Conservation (phyloP, 768 basidiomycete genomes). For the Melanogaster broomeanus region DNA sequence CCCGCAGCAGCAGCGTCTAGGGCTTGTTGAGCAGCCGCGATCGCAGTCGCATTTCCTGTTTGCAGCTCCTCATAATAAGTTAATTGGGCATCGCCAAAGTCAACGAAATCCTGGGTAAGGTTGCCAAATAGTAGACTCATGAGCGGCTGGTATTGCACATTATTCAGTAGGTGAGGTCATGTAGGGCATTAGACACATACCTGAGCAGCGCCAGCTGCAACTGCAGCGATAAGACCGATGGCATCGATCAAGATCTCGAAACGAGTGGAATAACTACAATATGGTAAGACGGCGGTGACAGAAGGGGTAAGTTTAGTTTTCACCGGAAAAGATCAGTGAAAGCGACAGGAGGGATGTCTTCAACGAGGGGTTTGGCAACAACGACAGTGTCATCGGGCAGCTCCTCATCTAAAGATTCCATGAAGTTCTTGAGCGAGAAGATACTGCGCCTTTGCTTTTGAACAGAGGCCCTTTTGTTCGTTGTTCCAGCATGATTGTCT, state of each 20-base stretch:
- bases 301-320: neutral
- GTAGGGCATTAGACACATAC: conserved; percentile 34
- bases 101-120: conserved; percentile 72
- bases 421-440: conserved; percentile 45
- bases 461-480: conserved; percentile 43
- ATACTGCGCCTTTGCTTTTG: conserved; percentile 36
- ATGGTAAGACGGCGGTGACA: conserved; percentile 6
- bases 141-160: conserved; percentile 49
- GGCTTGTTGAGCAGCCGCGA: too few relatives aligned
- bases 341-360: conserved; percentile 37
- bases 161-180: neutral
- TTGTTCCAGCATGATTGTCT: conserved; percentile 42
- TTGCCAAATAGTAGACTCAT: conserved; percentile 87
- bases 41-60: too few relatives aligned
- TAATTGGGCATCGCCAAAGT: conserved; percentile 44
- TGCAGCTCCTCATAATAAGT: too few relatives aligned
- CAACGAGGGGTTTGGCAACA: conserved; percentile 26
- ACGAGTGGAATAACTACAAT: conserved; percentile 67
- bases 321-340: conserved; percentile 53
- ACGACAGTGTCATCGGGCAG: conserved; percentile 2
- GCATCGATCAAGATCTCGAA: conserved; percentile 66
- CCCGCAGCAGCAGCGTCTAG: too few relatives aligned
- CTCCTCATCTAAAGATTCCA: conserved; percentile 22
- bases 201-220: conserved; percentile 81
- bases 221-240: conserved; percentile 73